Evolutionary conservation across 1,284 basidiomycete species (phyloP).

Genomic region (Heterobasidion occidentale): DNA sequence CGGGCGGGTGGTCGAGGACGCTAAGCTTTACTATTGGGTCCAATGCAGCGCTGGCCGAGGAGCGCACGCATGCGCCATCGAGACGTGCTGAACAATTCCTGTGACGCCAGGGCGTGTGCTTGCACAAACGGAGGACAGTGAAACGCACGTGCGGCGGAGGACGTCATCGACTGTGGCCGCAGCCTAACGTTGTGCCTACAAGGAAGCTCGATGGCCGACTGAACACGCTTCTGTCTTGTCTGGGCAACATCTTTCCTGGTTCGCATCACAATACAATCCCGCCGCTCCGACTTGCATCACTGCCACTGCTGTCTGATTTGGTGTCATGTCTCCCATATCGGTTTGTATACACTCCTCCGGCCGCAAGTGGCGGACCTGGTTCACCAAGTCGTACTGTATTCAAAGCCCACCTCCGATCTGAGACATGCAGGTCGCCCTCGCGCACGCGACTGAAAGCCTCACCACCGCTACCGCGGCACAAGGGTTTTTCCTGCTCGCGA

Average conservation of each 20-base stretch:
- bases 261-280: background rate
- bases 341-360: background rate
- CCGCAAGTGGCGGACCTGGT: background rate
- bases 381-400: background rate
- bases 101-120: too few relatives aligned
- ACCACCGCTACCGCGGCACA: background rate
- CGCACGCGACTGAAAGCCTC: background rate
- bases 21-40: too few relatives aligned
- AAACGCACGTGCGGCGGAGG: too few relatives aligned
- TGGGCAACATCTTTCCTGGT: background rate
- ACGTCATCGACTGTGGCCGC: too few relatives aligned
- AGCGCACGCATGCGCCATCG: too few relatives aligned
- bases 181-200: too few relatives aligned
- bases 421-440: background rate
- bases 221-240: background rate
- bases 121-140: too few relatives aligned
- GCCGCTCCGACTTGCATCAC: background rate
- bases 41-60: too few relatives aligned
- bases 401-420: background rate
- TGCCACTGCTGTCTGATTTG: background rate
- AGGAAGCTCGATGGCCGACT: background rate
- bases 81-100: too few relatives aligned
- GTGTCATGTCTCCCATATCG: background rate
- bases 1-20: too few relatives aligned
- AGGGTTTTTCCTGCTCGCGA: constrained; percentile 14